These are phyloP conservation scores for Zelopaecilomyces penicillatus DNA, from an alignment of 2,329 filamentous ascomycete species.

Conservation along the genomic window DNA sequence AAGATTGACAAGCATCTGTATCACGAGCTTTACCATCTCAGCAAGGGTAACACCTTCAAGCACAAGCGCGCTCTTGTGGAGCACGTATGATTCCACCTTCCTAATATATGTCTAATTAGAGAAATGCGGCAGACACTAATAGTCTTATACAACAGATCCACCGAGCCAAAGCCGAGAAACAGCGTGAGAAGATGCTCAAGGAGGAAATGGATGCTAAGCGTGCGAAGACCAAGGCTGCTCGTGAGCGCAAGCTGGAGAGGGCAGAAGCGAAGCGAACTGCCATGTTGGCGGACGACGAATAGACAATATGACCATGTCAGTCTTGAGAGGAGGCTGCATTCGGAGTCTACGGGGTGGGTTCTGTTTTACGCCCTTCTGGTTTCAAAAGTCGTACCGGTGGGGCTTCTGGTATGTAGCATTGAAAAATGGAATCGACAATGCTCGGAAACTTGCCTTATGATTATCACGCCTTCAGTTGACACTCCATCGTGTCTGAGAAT, in stretches of 20 bases:
- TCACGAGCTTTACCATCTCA: slow-evolving; percentile 99
- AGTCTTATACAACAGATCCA: slow-evolving; percentile 62
- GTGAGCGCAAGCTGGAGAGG: slow-evolving; percentile 96
- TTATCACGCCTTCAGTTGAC: too few relatives aligned
- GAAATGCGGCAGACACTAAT: slow-evolving; percentile 9
- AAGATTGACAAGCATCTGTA: slow-evolving; percentile 99
- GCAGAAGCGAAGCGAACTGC: slow-evolving; percentile 83
- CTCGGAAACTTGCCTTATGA: slow-evolving; percentile 19
- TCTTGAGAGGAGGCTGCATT: slow-evolving; percentile 49
- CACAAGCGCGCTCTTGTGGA: slow-evolving; percentile 99
- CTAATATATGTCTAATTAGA: background rate
- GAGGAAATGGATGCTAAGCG: slow-evolving; percentile 99
- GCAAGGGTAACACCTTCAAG: slow-evolving; percentile 99
- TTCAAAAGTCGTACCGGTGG: slow-evolving; percentile 42
- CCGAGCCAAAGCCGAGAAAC: slow-evolving; percentile 99
- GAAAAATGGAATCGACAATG: slow-evolving; percentile 46
- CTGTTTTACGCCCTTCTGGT: slow-evolving; percentile 38
- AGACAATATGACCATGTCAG: slow-evolving; percentile 37
- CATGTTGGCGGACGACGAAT: slow-evolving; percentile 62
- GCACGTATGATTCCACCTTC: slow-evolving; percentile 68
- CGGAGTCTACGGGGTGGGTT: slow-evolving; percentile 52
- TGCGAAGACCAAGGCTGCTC: slow-evolving; percentile 99
- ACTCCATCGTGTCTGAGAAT: too few relatives aligned
- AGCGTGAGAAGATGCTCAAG: slow-evolving; percentile 90
- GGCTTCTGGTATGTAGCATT: slow-evolving; percentile 51